Evolutionary conservation across 208 protist species (phyloP), one percentile per base, ranked within the genome.

Genomic region (Blastocrithidia nonstop): DNA sequence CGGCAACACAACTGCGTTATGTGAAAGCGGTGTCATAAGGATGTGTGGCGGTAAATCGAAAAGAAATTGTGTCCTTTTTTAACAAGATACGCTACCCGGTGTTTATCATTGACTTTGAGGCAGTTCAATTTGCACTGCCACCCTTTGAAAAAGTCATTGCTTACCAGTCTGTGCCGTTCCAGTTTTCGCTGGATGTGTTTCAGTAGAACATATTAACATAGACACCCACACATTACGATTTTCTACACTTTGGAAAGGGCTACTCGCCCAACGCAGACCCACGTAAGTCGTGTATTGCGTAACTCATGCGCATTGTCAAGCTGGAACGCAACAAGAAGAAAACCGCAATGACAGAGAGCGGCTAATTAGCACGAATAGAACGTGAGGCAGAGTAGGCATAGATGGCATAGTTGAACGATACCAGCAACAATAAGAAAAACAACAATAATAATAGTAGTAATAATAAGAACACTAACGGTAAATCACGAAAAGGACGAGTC

Each of bases 41-140:
- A 39, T 53, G 72, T 16, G 28, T 92, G 7, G 71, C 62, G 35
- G 36, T 93, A 31, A 79, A 88, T 54, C 69, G 76, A 16, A 48
- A 50, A 11, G 83, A 87, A 48, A 84, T 93, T 48, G 71, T 83
- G 33, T 39, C 39, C 35, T 93, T 86, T 47, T 88, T 93, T 40
- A 54, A 21, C 15, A 64, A 63, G 11, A 61, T 93, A 16, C 71
- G 51, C 1, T 93, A 93, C 53, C 83, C 83, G 6, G 54, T 70
- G 24, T 93, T 93, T 62, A 51, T 88, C 22, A 78, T 93, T 41
- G 83, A 93, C 61, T 93, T 93, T 61, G 83, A 93, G 62, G 79
- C 83, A 13, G 71, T 73, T 8, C 70, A 83, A 58, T 93, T 86
- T 38, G 83, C 83, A 13, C 45, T 93, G 23, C 83, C 83, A n/a